Evolutionary conservation across 2,329 filamentous ascomycete genomes (phyloP), one percentile per base, ranked within the genome.

Genomic region (Sporothrix globosa): DNA sequence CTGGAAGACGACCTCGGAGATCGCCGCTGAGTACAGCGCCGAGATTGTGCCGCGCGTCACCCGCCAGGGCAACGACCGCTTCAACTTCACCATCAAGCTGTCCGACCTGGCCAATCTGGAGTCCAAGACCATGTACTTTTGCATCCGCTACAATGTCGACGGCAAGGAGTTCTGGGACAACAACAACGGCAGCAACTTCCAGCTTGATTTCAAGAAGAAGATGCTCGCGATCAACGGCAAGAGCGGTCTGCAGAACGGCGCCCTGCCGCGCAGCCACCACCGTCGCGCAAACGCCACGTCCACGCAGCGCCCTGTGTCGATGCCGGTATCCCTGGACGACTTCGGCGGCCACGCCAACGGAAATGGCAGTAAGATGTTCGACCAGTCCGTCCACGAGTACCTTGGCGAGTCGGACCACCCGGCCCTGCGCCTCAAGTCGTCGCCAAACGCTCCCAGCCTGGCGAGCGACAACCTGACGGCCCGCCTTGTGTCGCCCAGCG

Each of bases 1-100:
- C 82, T 99, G 96, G 96, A 97, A 97, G 85, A 99, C 96, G 0
- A 96, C 94, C 0, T 99, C 96, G 0, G 96, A 99, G 78, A 91
- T 98, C 1, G 86, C 86, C 50, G 95, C 92, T n/a, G 93, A 97
- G 76, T 99, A 88, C 82, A 90, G 90, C 78, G 88, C 92, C 73
- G 92, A 96, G 80, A 87, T 95, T 60, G 88, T 89, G 56, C 88
- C 88, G 39, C 87, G 87, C 74, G 87, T 91, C 54, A 80, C 80
- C 5, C 83, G 83, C 3, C 82, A 87, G 27, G 89, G 90, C 63
- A 90, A 91, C 75, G 96, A 99, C 79, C 88, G 92, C 52, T 99
- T 99, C 82, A 92, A 90, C 77, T 99, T 99, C 81, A 92, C 89
- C 79, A 96, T 99, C 83, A 95, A 94, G 83, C 82, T 99, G 71